phyloP scores from a whole-genome alignment of 1,284 basidiomycete genomes.

The Ceratobasidium sp. region DNA sequence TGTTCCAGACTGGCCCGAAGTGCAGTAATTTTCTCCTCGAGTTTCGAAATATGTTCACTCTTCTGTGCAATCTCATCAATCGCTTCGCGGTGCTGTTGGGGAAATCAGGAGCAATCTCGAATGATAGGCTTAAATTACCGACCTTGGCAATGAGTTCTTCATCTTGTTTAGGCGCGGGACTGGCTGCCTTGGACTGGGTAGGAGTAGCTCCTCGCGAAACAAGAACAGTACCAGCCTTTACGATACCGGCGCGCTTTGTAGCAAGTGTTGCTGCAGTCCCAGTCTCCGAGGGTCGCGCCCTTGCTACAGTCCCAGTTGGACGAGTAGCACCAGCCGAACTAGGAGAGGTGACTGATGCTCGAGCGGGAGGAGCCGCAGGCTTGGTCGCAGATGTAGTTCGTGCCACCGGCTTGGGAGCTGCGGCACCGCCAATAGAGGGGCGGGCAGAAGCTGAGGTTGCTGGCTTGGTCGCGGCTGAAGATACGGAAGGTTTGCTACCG shows the following conservation, averaged over 20 bases:
- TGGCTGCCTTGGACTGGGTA: conserved; percentile 3
- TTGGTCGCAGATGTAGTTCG: conserved; percentile 11
- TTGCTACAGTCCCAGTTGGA: not conserved
- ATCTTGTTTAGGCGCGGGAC: conserved; percentile 32
- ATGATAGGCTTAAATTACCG: not conserved
- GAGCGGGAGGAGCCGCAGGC: conserved; percentile 3
- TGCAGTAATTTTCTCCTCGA: conserved; percentile 42
- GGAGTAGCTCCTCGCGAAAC: conserved; percentile 13
- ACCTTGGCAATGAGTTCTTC: conserved; percentile 37
- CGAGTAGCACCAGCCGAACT: conserved; percentile 14
- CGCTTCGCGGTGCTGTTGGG: conserved; percentile 66
- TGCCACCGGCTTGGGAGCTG: conserved; percentile 18
- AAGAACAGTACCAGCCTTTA: not conserved
- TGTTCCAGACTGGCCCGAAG: conserved; percentile 39
- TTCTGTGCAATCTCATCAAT: conserved; percentile 58
- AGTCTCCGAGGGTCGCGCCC: not conserved
- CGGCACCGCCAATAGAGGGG: conserved; percentile 23
- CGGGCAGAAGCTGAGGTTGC: conserved; percentile 8
- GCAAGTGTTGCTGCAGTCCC: not conserved
- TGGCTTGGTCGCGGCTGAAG: conserved; percentile 19
- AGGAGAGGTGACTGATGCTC: conserved; percentile 24
- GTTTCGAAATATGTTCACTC: conserved; percentile 52
- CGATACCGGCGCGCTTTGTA: not conserved
- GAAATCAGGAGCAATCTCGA: not conserved
- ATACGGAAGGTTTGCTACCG: conserved; percentile 35